A percentile compares a stretch with the other conserved stretches of the same genome.
phyloP scores from a whole-genome alignment of 2,329 filamentous ascomycete species.

The Penicillium sp. region DNA sequence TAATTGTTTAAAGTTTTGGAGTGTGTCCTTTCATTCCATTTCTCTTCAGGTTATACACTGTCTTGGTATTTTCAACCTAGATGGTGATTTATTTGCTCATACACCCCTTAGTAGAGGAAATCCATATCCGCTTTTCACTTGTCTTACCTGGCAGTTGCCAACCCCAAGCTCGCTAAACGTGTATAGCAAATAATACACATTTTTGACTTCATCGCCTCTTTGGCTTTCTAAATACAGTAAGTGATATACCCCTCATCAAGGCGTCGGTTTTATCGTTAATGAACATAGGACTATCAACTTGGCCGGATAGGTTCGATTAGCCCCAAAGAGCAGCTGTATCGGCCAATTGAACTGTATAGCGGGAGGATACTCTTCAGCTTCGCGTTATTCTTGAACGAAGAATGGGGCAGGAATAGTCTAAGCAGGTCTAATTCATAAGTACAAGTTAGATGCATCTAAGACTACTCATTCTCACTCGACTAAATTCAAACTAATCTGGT shows the following conservation, averaged over 20 bases:
- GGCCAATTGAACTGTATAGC: too few relatives aligned
- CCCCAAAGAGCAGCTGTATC: not conserved
- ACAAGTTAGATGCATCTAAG: not conserved
- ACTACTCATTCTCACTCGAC: not conserved
- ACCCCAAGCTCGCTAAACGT: not conserved
- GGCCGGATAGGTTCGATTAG: not conserved
- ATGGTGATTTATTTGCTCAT: not conserved
- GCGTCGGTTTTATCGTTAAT: not conserved
- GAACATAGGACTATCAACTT: not conserved
- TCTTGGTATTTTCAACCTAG: too few relatives aligned
- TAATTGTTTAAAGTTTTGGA: too few relatives aligned
- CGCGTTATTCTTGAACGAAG: too few relatives aligned
- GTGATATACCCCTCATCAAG: not conserved
- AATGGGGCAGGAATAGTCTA: too few relatives aligned
- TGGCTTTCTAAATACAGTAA: not conserved
- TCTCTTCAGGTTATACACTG: not conserved
- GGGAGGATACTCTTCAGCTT: not conserved
- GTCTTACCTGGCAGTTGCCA: not conserved
- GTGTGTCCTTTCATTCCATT: not conserved
- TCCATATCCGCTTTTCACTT: too few relatives aligned
- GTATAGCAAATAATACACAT: not conserved
- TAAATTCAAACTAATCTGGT: not conserved
- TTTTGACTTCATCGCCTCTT: not conserved
- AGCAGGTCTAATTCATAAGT: not conserved
- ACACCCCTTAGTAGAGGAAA: too few relatives aligned